Conservation (phyloP, 306 rosid genomes). For the Nissolia schottii region DNA sequence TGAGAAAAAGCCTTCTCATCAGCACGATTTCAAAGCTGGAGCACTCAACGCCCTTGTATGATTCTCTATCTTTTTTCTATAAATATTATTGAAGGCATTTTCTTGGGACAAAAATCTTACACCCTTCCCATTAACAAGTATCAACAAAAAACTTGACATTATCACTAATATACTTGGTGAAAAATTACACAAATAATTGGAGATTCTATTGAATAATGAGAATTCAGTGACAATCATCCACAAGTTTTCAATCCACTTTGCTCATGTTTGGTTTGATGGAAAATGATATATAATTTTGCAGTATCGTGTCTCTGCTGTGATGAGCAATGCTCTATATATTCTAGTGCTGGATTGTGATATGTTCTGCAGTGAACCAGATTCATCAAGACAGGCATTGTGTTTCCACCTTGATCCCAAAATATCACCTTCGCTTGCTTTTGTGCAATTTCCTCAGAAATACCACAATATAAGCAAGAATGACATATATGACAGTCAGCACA, state of each 20-base stretch:
- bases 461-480: conserved; percentile 45
- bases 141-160: not conserved
- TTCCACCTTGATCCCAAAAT: conserved; percentile 53
- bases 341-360: conserved; percentile 69
- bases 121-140: not conserved
- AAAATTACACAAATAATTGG: not conserved
- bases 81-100: not conserved
- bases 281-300: conserved; percentile 12
- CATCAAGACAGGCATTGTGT: conserved; percentile 64
- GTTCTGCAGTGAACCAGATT: conserved; percentile 54
- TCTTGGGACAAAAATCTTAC: not conserved
- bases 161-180: not conserved
- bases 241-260: not conserved
- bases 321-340: conserved; percentile 57
- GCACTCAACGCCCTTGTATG: conserved; percentile 59
- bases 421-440: conserved; percentile 49
- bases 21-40: conserved; percentile 67
- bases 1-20: conserved; percentile 49
- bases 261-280: not conserved
- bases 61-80: not conserved
- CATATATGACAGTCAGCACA: conserved; percentile 50
- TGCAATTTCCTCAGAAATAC: conserved; percentile 61
- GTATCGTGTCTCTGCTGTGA: conserved; percentile 57
- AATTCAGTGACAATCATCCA: not conserved
- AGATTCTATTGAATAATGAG: not conserved